Base-by-base conservation (phyloP, 495 filamentous ascomycete species). In the Aspergillus avenaceus region DNA sequence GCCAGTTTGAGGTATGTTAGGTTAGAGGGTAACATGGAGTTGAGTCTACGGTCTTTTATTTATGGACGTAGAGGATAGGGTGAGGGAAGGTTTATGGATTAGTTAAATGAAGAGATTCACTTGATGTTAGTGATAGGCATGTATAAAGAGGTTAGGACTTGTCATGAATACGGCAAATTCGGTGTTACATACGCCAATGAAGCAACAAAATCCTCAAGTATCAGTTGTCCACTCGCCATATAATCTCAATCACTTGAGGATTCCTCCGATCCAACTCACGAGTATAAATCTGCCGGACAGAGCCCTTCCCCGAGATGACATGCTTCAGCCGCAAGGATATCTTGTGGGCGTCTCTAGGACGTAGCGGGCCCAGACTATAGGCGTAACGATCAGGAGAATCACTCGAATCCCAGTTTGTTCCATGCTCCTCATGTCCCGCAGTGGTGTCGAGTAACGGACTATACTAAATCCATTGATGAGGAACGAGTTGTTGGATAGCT, bases 401-500 rank as follows among this genome's bases (percentile, higher is more conserved):
- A 42, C 60, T 57, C 26, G 49, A 32, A n/a, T 50, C 48, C 60
- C 60, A 62, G 60, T 62, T 29, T 62, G 53, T 48, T 62, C 60
- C 60, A 62, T 62, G 6, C 49, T 43, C 19, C 42, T 22, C 18
- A 54, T 53, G 4, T 55, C 38, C 22, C 55, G 44, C 48, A 48
- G 47, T 4, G 45, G 26, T 6, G 37, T 50, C 40, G 53, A 44
- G 19, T 62, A 53, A 8, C 55, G 38, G 7, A 62, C 50, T n/a
- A 62, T 29, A 5, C 46, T 50, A 41, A 52, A 62, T 7, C 56
- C 56, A 23, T 59, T 62, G 24, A 62, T 25, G 0, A 59, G 49
- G 37, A 51, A 56, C 60, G 56, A 59, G 21, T 51, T 53, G 19
- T 53, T 54, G 1, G 53, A 61, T 45, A 84, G 82, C 13, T 66